Conservation (phyloP, 2,329 filamentous ascomycete genomes). For the Colletotrichum kahawae region DNA sequence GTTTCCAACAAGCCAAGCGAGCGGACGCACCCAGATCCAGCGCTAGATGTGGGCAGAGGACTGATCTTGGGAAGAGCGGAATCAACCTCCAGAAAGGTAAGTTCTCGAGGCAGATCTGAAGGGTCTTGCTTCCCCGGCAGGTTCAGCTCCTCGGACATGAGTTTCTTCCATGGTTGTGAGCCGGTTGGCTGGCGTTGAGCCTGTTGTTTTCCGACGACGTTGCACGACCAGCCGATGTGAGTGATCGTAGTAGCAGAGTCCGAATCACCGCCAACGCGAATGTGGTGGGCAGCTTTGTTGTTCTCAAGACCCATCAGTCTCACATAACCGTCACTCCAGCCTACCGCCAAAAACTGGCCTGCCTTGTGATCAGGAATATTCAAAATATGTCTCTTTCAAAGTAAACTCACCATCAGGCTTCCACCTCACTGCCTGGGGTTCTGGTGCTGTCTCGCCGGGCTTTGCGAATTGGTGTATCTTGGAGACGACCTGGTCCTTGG, state of each 20-base stretch:
- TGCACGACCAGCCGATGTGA: slow-evolving; percentile 60
- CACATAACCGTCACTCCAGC: slow-evolving; percentile 81
- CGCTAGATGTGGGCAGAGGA: slow-evolving; percentile 65
- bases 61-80: slow-evolving; percentile 78
- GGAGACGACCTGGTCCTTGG: slow-evolving; percentile 72
- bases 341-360: slow-evolving; percentile 81
- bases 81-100: slow-evolving; percentile 79
- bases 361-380: background rate
- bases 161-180: slow-evolving; percentile 32
- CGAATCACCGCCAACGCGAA: slow-evolving; percentile 54
- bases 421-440: slow-evolving; percentile 62
- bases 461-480: slow-evolving; percentile 52
- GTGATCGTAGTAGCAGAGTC: slow-evolving; percentile 44
- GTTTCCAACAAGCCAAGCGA: background rate
- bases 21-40: slow-evolving; percentile 63
- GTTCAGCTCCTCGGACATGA: slow-evolving; percentile 31
- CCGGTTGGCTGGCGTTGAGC: slow-evolving; percentile 14
- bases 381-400: background rate
- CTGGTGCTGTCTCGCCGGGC: slow-evolving; percentile 44
- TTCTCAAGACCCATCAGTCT: slow-evolving; percentile 81
- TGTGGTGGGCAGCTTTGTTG: slow-evolving; percentile 80
- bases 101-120: slow-evolving; percentile 70
- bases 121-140: slow-evolving; percentile 26
- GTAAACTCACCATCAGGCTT: slow-evolving; percentile 67
- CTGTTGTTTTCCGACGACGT: slow-evolving; percentile 33